phyloP scores from a whole-genome alignment of 495 filamentous ascomycete species.

The Talaromyces proteolyticus region DNA sequence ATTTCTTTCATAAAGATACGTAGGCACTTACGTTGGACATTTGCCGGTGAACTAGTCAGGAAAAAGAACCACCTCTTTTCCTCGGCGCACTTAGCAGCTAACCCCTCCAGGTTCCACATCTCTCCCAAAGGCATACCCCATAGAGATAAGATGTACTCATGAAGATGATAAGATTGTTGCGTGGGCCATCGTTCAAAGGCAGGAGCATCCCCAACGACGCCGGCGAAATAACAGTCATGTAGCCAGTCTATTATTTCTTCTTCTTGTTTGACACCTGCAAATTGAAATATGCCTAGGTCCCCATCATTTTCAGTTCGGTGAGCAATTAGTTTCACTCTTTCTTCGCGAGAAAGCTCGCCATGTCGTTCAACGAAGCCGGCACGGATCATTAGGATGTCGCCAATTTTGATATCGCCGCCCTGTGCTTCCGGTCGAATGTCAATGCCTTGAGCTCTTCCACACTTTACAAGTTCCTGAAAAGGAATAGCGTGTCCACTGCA shows the following conservation, averaged over 20 bases:
- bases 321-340: conserved; percentile 33
- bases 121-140: conserved; percentile 60
- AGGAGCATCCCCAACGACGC: conserved; percentile 55
- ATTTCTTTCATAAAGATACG: too few species aligned
- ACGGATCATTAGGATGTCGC: conserved; percentile 64
- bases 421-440: conserved; percentile 37
- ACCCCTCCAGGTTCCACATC: conserved; percentile 52
- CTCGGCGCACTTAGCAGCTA: conserved; percentile 41
- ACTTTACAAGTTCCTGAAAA: conserved; percentile 47
- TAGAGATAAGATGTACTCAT: conserved; percentile 57
- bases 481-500: conserved; percentile 57
- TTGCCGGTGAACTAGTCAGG: conserved; percentile 50
- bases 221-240: conserved; percentile 62
- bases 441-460: conserved; percentile 44
- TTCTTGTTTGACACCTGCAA: conserved; percentile 53
- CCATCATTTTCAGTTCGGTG: conserved; percentile 16
- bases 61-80: conserved; percentile 61
- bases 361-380: conserved; percentile 60
- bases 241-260: conserved; percentile 54
- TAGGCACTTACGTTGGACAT: not conserved
- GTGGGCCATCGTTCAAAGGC: conserved; percentile 58
- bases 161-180: conserved; percentile 41
- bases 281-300: conserved; percentile 36
- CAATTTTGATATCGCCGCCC: conserved; percentile 55
- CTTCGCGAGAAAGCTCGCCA: conserved; percentile 29